A percentile compares a stretch with the other conserved stretches of the same genome.
phyloP scores from a whole-genome alignment of 495 filamentous ascomycete genomes.

The Hyaloscypha hepaticicola region DNA sequence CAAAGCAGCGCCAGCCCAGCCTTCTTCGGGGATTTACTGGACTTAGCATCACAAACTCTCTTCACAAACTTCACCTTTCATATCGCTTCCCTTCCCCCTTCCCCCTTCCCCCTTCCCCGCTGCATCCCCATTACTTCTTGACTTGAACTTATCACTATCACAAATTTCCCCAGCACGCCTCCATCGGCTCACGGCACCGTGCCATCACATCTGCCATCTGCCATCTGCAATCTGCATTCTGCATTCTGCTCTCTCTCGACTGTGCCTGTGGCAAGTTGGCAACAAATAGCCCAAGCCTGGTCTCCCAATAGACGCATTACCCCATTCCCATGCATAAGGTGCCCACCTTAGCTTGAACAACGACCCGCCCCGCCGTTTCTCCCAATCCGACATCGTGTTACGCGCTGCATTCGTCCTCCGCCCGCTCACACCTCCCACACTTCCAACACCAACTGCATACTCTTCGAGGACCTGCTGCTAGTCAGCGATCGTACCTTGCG shows the following conservation, averaged over 20 bases:
- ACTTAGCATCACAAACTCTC: not conserved
- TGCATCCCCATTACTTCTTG: not conserved
- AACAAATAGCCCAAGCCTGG: not conserved
- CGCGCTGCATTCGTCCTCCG: conserved; percentile 28
- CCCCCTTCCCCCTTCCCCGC: not conserved
- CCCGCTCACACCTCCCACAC: conserved; percentile 26
- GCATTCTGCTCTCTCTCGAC: too few relatives aligned
- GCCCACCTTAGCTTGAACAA: conserved; percentile 23
- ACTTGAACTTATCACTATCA: not conserved
- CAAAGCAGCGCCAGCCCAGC: not conserved
- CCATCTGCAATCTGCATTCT: too few relatives aligned
- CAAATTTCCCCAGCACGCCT: not conserved
- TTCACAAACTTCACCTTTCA: not conserved
- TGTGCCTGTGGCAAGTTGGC: too few relatives aligned
- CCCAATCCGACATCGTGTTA: conserved; percentile 29
- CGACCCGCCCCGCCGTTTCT: conserved; percentile 12
- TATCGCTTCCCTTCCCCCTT: too few relatives aligned
- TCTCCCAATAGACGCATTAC: conserved; percentile 11
- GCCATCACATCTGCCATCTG: too few relatives aligned
- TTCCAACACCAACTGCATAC: conserved; percentile 1
- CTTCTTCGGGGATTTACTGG: not conserved
- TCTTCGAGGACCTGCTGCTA: conserved; percentile 17
- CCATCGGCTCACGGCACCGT: too few relatives aligned
- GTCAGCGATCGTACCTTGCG: conserved; percentile 29
- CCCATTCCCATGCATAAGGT: conserved; percentile 20